Conservation (phyloP, 1,284 basidiomycete species). For the Cystobasidium pallidum region DNA sequence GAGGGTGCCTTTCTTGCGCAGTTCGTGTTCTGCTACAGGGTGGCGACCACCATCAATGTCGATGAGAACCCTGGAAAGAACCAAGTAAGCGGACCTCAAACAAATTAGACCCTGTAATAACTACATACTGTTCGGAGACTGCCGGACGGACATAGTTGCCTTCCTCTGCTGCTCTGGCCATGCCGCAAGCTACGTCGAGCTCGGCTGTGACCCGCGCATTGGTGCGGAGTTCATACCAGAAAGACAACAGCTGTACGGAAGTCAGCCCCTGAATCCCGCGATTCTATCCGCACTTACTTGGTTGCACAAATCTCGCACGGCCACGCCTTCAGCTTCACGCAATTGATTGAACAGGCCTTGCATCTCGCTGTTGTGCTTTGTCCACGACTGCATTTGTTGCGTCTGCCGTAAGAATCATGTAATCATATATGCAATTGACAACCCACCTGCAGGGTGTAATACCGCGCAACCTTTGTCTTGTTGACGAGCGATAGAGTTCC, state of each 20-base stretch:
- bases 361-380: constrained; percentile 42
- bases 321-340: constrained; percentile 44
- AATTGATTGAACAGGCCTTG: constrained; percentile 43
- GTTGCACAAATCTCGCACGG: constrained; percentile 38
- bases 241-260: constrained; percentile 2
- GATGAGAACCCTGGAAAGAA: constrained; percentile 64
- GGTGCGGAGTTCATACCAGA: constrained; percentile 62
- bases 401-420: not conserved
- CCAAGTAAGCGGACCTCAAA: too few species aligned
- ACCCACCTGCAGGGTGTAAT: constrained; percentile 31
- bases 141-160: constrained; percentile 73
- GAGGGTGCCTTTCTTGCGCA: constrained; percentile 71
- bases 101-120: too few species aligned
- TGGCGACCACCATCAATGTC: constrained; percentile 80
- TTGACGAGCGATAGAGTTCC: constrained; percentile 25
- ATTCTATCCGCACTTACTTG: constrained; percentile 25
- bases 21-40: constrained; percentile 86
- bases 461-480: constrained; percentile 15
- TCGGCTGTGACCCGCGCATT: constrained; percentile 86
- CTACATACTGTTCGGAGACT: constrained; percentile 21
- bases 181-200: constrained; percentile 80
- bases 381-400: constrained; percentile 17
- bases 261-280: not conserved
- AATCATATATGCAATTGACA: not conserved
- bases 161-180: constrained; percentile 80